These are phyloP conservation scores for Rhizomucor miehei DNA, from an alignment of 371 early-diverging fungal species.

Conservation along the genomic window DNA sequence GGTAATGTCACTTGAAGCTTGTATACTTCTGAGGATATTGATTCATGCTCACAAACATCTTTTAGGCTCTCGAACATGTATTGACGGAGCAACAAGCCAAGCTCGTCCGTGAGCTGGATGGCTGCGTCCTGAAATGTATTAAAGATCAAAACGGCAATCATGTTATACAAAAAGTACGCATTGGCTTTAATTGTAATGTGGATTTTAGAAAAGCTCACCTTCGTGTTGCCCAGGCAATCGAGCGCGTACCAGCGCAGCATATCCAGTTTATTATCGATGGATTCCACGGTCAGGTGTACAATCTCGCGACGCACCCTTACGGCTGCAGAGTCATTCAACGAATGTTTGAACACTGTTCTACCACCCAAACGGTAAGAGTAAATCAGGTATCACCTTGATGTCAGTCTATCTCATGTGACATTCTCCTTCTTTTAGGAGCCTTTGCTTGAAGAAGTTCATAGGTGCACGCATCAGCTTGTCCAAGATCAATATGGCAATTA, in stretches of 20 bases:
- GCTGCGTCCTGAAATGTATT: conserved; percentile 94
- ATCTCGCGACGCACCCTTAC: conserved; percentile 98
- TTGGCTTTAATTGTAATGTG: no score
- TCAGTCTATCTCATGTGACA: no score
- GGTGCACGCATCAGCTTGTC: conserved; percentile 86
- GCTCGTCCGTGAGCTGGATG: conserved; percentile 91
- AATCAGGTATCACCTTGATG: no score
- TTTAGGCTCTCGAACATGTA: conserved; percentile 89
- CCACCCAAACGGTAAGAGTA: conserved; percentile 66
- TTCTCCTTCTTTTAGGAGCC: conserved; percentile 56
- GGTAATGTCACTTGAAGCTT: conserved; percentile 12
- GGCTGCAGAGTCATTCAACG: conserved; percentile 99
- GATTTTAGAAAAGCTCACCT: no score
- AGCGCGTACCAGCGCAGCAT: conserved; percentile 91
- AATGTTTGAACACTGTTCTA: conserved; percentile 98
- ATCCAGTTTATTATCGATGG: conserved; percentile 96
- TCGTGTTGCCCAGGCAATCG: conserved; percentile 72
- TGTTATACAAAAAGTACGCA: conserved; percentile 98
- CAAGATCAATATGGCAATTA: conserved; percentile 99
- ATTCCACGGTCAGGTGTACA: conserved; percentile 95
- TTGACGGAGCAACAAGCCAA: conserved; percentile 84
- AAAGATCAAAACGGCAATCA: conserved; percentile 99
- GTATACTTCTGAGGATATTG: background rate
- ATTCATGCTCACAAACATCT: background rate
- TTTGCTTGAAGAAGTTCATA: conserved; percentile 92